Base-by-base conservation (phyloP, 169 alveolate species). In the Cryptosporidium parvum region DNA sequence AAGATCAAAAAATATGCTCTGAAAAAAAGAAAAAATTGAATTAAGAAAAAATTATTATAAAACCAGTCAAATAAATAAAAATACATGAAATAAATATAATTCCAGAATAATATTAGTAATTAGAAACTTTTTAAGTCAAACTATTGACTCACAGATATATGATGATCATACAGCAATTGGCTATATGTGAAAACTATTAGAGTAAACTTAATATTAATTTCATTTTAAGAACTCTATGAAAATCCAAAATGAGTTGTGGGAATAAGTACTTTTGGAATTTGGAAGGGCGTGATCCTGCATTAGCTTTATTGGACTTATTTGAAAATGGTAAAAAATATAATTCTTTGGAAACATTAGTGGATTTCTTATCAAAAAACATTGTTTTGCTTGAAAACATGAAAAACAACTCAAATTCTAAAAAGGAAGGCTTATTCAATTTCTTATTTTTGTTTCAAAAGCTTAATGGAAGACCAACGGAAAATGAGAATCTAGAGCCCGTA, bases 271-370 rank as follows among this genome's bases (percentile, higher is more conserved):
- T n/a, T 56, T 73, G 70, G 86, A 42, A 37, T n/a, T 58, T 53
- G 37, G 56, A 35, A 23, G 86, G 72, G 18, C 68, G 37, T 16
- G 59, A 52, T 12, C 86, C 70, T 18, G 14, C 52, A 23, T 42
- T 53, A n/a, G 42, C 52, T 73, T 33, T 73, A 35, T 35, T 52
- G 16, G 86, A 39, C 21, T n/a, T 52, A 5, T 33, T 14, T 73
- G 33, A 35, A 31, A 59, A 12, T 7, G 44, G 23, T 35, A 29
- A 58, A 10, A 31, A 21, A 42, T n/a, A 35, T 37, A 56, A 73
- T 73, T 73, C 86, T n/a, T 56, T 73, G 7, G 56, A 73, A 14
- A 33, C 33, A 23, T 73, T 73, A 48, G 70, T 73, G 7, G 71
- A 73, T 53, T 31, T 45, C 68, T n/a, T 73, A 35, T 73, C 71